Conservation (phyloP, 2,329 filamentous ascomycete species). For the Sarocladium brachiariae region DNA sequence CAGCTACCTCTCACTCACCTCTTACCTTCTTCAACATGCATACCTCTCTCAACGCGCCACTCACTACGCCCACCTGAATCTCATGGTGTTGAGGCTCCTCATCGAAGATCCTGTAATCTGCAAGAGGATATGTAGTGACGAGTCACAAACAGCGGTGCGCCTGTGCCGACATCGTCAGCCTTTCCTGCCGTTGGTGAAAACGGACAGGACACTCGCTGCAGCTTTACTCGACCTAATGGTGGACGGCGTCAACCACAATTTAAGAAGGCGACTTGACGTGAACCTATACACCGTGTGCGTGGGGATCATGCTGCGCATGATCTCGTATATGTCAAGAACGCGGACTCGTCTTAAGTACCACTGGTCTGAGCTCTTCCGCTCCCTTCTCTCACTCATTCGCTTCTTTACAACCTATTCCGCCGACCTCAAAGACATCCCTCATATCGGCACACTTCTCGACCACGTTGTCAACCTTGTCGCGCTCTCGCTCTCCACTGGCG, state of each 20-base stretch:
- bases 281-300: slow-evolving; percentile 77
- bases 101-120: slow-evolving; percentile 78
- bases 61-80: slow-evolving; percentile 76
- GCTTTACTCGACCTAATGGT: slow-evolving; percentile 80
- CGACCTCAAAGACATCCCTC: slow-evolving; percentile 63
- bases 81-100: slow-evolving; percentile 79
- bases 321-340: slow-evolving; percentile 77
- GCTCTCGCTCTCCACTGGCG: slow-evolving; percentile 76
- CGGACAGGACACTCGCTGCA: slow-evolving; percentile 66
- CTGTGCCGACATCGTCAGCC: slow-evolving; percentile 86
- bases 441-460: slow-evolving; percentile 68
- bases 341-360: slow-evolving; percentile 81
- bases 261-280: slow-evolving; percentile 77
- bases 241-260: slow-evolving; percentile 89
- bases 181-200: slow-evolving; percentile 67
- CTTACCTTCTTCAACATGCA: slow-evolving; percentile 89
- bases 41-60: slow-evolving; percentile 73
- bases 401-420: slow-evolving; percentile 83
- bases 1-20: slow-evolving; percentile 79
- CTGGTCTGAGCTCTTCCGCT: slow-evolving; percentile 92
- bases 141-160: slow-evolving; percentile 66
- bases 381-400: slow-evolving; percentile 76
- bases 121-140: slow-evolving; percentile 77
- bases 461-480: slow-evolving; percentile 77
- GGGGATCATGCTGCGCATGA: slow-evolving; percentile 72